Percentiles rank a stretch among this genome's conserved stretches.
These are phyloP conservation scores for Rutidosis leptorrhynchoides DNA, from an alignment of 129 eudicot genomes.

Conservation along the genomic window DNA sequence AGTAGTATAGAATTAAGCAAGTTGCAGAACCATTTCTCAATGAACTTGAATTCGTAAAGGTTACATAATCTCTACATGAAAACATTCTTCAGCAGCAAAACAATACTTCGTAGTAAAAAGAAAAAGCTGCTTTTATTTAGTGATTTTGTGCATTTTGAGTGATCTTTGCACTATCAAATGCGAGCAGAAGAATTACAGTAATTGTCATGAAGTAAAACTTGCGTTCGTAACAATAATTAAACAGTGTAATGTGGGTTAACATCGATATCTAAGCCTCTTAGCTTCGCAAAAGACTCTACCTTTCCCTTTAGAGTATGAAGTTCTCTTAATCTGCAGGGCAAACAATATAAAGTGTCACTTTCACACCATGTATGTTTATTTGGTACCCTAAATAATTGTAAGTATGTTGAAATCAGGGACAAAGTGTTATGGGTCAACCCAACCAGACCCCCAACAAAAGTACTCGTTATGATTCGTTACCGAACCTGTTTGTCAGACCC, in stretches of 20 bases:
- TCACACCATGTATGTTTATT: constrained; percentile 12
- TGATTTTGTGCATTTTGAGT: constrained; percentile 28
- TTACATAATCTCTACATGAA: constrained; percentile 1
- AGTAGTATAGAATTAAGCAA: not conserved
- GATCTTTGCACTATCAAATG: constrained; percentile 28
- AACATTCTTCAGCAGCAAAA: constrained; percentile 26
- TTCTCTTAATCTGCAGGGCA: constrained; percentile 50
- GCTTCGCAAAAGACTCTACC: constrained; percentile 68
- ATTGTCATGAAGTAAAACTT: not conserved
- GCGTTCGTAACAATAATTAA: constrained; percentile 15
- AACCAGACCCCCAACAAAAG: not conserved
- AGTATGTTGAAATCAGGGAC: not conserved
- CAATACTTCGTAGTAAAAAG: constrained; percentile 16
- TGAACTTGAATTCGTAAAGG: not conserved
- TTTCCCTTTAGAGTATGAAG: constrained; percentile 63
- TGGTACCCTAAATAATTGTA: not conserved
- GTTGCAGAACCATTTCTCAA: not conserved
- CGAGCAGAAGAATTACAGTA: constrained; percentile 16
- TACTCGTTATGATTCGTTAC: not conserved
- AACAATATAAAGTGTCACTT: constrained; percentile 14
- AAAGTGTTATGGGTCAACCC: not conserved
- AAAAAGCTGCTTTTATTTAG: constrained; percentile 22
- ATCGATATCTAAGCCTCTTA: constrained; percentile 62
- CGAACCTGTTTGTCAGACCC: not conserved
- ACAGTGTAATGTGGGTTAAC: constrained; percentile 68